Evolutionary conservation across 2,329 filamentous ascomycete species (phyloP), one percentile per base, ranked within the genome.

Genomic region (Trichoderma breve): DNA sequence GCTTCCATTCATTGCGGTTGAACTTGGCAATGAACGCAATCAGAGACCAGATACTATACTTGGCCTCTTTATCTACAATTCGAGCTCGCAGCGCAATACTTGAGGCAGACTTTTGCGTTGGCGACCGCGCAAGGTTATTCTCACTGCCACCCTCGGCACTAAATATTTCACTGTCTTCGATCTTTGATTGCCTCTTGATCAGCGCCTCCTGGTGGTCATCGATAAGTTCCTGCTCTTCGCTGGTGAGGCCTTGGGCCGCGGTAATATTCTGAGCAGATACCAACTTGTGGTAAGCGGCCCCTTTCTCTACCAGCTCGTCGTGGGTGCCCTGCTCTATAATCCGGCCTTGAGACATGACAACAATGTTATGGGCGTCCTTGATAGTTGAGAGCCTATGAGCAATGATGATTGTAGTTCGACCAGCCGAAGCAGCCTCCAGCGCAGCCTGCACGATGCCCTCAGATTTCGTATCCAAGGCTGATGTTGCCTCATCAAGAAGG

Each of bases 361-460:
- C 93, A 76, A 99, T 99, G 78, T 97, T 98, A 81, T 98, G 92
- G 0, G 95, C 95, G 74, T 94, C 91, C 81, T 91, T 94, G 84
- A 99, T 97, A 6, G 96, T 99, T 0, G 94, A 97, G 9, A 99
- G 86, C 76, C 95, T 91, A 83, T 99, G 96, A 57, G 96, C 96
- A 81, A 99, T 98, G 7, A 95, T 93, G 76, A 98, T 97, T 2
- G 96, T 98, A 0, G 96, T 99, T 69, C 96, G 89, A 28, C 95
- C 95, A 74, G 92, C 87, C 1, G 94, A 88, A 30, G 95, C 96
- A 64, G 89, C 92, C 77, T 98, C 95, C 9, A 99, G 87, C 21
- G 96, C 96, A 55, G 93, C 93, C 81, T 98, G 96, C 1, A 99
- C 95, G 11, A 97, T 92, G 60, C 93, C 94, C 83, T 99, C 96